These are phyloP conservation scores for Endoconidiophora polonica DNA, from an alignment of 2,329 filamentous ascomycete species.

Conservation along the genomic window DNA sequence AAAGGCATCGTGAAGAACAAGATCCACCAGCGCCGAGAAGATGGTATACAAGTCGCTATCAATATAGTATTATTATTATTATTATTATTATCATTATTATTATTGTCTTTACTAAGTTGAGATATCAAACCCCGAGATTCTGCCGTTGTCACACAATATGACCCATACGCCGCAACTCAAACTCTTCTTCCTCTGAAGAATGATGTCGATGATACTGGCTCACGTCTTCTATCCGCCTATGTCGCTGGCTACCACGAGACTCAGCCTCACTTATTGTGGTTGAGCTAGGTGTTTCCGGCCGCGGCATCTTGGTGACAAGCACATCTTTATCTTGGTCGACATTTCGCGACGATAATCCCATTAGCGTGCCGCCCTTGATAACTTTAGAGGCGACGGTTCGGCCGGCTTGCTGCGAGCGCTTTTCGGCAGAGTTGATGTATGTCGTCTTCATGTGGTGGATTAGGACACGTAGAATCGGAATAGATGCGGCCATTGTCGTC, in stretches of 20 bases:
- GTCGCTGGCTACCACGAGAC: background rate
- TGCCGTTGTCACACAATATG: constrained; percentile 3
- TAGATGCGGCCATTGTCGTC: constrained; percentile 15
- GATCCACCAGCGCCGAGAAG: no score
- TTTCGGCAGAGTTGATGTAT: constrained; percentile 12
- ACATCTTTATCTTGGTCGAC: constrained; percentile 4
- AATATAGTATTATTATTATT: no score
- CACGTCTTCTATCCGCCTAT: background rate
- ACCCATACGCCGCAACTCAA: constrained; percentile 1
- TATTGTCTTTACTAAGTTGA: no score
- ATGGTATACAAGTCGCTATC: no score
- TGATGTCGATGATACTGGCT: background rate
- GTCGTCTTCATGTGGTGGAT: constrained; percentile 12
- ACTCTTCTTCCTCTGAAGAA: background rate
- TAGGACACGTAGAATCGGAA: constrained; percentile 16
- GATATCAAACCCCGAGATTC: no score
- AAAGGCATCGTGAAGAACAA: no score
- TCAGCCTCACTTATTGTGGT: constrained; percentile 2
- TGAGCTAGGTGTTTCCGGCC: background rate
- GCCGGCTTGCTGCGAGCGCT: background rate
- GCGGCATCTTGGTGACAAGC: constrained; percentile 1
- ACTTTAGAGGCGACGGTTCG: background rate
- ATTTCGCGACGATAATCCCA: background rate
- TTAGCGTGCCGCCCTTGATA: background rate
- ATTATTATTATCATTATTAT: no score